Evolutionary conservation across 192 early-diverging fungal genomes (phyloP).

Genomic region (Backusella mclennaniae): DNA sequence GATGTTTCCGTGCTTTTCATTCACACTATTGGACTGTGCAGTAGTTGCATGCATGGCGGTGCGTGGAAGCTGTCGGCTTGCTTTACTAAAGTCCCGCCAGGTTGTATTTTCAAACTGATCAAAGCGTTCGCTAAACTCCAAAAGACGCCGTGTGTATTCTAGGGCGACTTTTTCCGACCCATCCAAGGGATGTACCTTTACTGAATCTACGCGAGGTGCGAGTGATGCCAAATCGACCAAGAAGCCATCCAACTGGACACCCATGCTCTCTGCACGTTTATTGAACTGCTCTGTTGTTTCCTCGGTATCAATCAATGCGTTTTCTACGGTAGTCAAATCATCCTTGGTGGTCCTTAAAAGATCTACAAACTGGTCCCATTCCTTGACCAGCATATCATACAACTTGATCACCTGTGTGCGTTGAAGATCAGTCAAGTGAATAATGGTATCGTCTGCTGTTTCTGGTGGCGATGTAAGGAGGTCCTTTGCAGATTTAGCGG

Average conservation of each 20-base stretch:
- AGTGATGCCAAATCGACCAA: neutral
- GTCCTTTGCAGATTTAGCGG: conserved; percentile 13
- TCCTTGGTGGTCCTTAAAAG: conserved; percentile 24
- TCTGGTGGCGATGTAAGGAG: conserved; percentile 26
- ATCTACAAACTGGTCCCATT: conserved; percentile 28
- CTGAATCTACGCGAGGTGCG: neutral
- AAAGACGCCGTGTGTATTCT: neutral
- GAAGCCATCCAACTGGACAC: neutral
- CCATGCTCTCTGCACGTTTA: conserved; percentile 8
- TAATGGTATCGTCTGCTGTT: conserved; percentile 22
- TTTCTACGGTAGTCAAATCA: conserved; percentile 17
- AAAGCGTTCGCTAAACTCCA: neutral
- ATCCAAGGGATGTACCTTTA: conserved; percentile 20
- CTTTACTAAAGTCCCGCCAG: conserved; percentile 17
- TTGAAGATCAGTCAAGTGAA: conserved; percentile 32
- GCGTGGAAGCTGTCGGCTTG: conserved; percentile 1
- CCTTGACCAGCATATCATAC: conserved; percentile 18
- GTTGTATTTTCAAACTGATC: conserved; percentile 4
- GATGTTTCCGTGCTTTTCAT: neutral
- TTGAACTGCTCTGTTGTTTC: neutral
- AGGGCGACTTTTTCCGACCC: neutral
- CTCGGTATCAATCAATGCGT: conserved; percentile 18
- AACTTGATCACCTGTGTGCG: conserved; percentile 16
- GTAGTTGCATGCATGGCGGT: conserved; percentile 10
- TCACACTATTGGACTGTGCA: neutral